These are phyloP conservation scores for Coemansia sp. DNA, from an alignment of 192 early-diverging fungal genomes.

Conservation along the genomic window DNA sequence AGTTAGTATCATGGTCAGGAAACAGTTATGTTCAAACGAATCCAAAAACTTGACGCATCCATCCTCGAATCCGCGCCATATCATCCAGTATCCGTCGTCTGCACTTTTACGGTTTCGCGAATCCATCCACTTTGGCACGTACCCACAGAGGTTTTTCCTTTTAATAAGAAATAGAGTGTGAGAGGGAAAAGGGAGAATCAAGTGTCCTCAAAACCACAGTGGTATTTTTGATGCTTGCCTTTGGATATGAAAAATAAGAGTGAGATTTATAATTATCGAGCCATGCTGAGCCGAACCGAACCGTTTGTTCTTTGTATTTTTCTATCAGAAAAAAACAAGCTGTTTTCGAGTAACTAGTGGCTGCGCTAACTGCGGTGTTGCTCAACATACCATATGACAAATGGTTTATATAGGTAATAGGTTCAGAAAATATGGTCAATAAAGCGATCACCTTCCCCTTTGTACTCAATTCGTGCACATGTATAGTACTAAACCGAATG, in stretches of 20 bases:
- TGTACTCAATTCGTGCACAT: too few species aligned
- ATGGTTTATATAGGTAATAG: too few species aligned
- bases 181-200: neutral
- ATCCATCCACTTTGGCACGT: slow-evolving; percentile 1
- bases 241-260: neutral
- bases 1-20: slow-evolving; percentile 4
- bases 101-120: neutral
- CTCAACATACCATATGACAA: too few species aligned
- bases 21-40: neutral
- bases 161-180: neutral
- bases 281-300: neutral
- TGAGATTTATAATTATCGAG: neutral
- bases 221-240: too few species aligned
- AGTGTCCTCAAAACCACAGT: too few species aligned
- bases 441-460: too few species aligned
- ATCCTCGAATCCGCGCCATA: neutral
- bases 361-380: too few species aligned
- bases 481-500: too few species aligned
- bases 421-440: too few species aligned
- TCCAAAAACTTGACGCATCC: slow-evolving; percentile 6
- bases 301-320: too few species aligned
- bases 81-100: neutral
- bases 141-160: slow-evolving; percentile 3
- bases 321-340: too few species aligned
- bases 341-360: too few species aligned